These are phyloP conservation scores for Paraphoma sp. DNA, from an alignment of 2,329 filamentous ascomycete genomes.

Conservation along the genomic window DNA sequence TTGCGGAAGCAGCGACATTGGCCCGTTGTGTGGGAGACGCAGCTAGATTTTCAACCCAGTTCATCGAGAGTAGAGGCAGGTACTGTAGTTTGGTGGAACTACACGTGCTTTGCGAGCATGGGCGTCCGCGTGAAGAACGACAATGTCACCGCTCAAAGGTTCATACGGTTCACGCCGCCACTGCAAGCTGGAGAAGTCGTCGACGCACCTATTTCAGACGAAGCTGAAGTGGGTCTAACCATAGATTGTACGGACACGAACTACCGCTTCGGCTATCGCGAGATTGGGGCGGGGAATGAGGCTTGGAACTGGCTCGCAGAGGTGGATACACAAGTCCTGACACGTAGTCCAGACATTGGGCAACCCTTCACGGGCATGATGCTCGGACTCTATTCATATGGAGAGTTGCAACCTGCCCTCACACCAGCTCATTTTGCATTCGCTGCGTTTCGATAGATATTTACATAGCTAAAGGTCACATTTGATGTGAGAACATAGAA, in stretches of 20 bases:
- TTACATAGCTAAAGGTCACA: background rate
- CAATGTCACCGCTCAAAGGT: slow-evolving; percentile 1
- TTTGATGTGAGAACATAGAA: too few relatives aligned
- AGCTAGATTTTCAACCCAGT: slow-evolving; percentile 56
- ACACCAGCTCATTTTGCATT: slow-evolving; percentile 51
- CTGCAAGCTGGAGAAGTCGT: slow-evolving; percentile 11
- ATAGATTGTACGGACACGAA: slow-evolving; percentile 7
- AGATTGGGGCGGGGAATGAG: background rate
- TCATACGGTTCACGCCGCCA: slow-evolving; percentile 10
- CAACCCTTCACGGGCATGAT: slow-evolving; percentile 55
- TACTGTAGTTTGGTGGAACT: slow-evolving; percentile 62
- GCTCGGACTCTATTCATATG: slow-evolving; percentile 56
- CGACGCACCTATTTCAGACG: slow-evolving; percentile 15
- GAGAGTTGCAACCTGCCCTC: slow-evolving; percentile 49
- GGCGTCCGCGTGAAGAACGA: slow-evolving; percentile 38
- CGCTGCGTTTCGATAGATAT: slow-evolving; percentile 11
- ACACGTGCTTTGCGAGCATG: slow-evolving; percentile 54
- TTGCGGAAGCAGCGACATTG: slow-evolving; percentile 61
- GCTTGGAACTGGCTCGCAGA: slow-evolving; percentile 17
- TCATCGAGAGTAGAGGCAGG: slow-evolving; percentile 59
- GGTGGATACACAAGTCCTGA: slow-evolving; percentile 43
- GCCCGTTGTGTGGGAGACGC: slow-evolving; percentile 51
- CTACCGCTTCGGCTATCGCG: slow-evolving; percentile 36
- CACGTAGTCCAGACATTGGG: slow-evolving; percentile 47
- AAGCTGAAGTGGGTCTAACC: slow-evolving; percentile 23